phyloP scores from a whole-genome alignment of 169 alveolate species.

The Eimeria tenella region DNA sequence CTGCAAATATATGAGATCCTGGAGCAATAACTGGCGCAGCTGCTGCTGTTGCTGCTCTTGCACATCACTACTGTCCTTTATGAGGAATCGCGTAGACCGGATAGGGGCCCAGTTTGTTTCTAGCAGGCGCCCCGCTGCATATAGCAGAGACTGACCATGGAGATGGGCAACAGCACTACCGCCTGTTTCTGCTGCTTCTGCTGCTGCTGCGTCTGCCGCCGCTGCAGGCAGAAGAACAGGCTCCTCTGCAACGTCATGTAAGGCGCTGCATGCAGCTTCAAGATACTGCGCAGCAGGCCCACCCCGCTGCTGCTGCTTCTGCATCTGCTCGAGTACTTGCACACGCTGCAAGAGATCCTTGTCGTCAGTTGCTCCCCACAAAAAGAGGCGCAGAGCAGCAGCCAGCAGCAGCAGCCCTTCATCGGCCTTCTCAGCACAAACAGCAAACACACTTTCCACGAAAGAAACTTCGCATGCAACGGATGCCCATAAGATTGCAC shows the following conservation, averaged over 20 bases:
- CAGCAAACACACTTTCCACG: conserved; percentile 9
- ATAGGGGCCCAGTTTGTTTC: background rate
- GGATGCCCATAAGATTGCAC: background rate
- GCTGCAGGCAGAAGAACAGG: conserved; percentile 18
- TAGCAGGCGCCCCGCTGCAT: conserved; percentile 28
- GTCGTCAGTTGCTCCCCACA: conserved; percentile 46
- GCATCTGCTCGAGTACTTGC: conserved; percentile 36
- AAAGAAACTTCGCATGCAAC: conserved; percentile 42
- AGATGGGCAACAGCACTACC: background rate
- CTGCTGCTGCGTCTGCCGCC: conserved; percentile 29
- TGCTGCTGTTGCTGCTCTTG: conserved; percentile 16
- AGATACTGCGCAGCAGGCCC: conserved; percentile 10
- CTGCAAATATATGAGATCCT: background rate
- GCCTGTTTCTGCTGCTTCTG: background rate
- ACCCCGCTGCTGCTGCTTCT: conserved; percentile 15
- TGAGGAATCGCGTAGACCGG: background rate
- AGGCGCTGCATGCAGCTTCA: conserved; percentile 51
- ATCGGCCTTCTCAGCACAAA: background rate
- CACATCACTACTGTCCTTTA: background rate
- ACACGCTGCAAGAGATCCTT: background rate
- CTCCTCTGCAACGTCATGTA: background rate
- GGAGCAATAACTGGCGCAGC: conserved; percentile 6
- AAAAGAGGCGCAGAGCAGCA: conserved; percentile 45
- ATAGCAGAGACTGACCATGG: conserved; percentile 9
- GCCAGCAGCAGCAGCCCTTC: conserved; percentile 19